Conservation (phyloP, 805 yeast species). For the Ogataea pignaliae region DNA sequence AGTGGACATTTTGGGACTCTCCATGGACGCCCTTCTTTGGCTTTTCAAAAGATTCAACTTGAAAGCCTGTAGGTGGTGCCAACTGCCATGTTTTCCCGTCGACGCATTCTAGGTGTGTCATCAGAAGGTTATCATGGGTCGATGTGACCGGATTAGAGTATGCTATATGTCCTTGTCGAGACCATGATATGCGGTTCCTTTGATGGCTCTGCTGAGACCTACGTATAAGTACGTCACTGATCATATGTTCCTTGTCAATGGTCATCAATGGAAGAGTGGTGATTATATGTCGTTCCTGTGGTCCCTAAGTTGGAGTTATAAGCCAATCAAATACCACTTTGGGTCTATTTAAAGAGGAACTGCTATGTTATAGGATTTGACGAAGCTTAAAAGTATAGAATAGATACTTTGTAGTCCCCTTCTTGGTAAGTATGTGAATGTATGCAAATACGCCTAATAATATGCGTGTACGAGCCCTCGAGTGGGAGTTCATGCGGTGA, state of each 20-base stretch:
- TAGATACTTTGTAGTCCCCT: too few species aligned
- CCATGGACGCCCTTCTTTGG: slow-evolving; percentile 10
- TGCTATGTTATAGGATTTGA: too few species aligned
- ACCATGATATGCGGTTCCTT: slow-evolving; percentile 54
- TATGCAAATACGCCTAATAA: too few species aligned
- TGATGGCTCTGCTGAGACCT: slow-evolving; percentile 16
- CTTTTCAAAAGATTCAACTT: slow-evolving; percentile 12
- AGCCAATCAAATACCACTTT: too few species aligned
- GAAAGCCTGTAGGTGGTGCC: slow-evolving; percentile 47
- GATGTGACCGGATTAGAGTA: slow-evolving; percentile 41
- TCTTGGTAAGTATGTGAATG: too few species aligned
- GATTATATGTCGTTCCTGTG: too few species aligned
- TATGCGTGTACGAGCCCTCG: too few species aligned
- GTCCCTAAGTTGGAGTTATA: too few species aligned
- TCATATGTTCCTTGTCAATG: slow-evolving; percentile 4
- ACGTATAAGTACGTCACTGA: slow-evolving; percentile 22
- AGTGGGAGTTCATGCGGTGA: too few species aligned
- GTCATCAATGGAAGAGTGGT: background rate
- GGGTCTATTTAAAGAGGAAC: too few species aligned
- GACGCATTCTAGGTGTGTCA: slow-evolving; percentile 67
- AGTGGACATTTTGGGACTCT: slow-evolving; percentile 22
- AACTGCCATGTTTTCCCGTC: slow-evolving; percentile 80
- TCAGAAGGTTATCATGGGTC: slow-evolving; percentile 38
- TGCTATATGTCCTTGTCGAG: slow-evolving; percentile 80
- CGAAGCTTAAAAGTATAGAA: too few species aligned